Conservation (phyloP, 768 basidiomycete genomes). For the Lactifluus echinatus region DNA sequence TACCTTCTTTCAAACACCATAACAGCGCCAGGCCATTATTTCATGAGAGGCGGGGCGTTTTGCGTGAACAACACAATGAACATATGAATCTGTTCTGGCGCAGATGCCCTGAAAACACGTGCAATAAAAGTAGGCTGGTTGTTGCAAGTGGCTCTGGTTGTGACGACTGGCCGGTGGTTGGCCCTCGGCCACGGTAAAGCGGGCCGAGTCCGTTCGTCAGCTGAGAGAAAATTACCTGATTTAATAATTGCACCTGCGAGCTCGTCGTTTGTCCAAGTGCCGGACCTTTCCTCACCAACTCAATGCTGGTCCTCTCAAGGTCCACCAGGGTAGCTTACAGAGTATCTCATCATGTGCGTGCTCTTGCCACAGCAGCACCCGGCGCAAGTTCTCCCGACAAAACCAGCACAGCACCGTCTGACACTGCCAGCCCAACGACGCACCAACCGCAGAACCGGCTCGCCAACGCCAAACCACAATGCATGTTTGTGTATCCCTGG, state of each 20-base stretch:
- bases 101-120: constrained; percentile 48
- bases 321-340: not conserved
- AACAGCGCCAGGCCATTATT: constrained; percentile 71
- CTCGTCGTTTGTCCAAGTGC: no score
- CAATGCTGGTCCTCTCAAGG: constrained; percentile 6
- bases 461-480: not conserved
- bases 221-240: not conserved
- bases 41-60: constrained; percentile 57
- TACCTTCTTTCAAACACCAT: constrained; percentile 61
- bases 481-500: constrained; percentile 8
- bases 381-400: not conserved
- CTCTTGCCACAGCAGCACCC: not conserved
- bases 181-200: no score
- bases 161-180: no score
- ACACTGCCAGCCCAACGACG: not conserved
- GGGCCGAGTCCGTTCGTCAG: not conserved
- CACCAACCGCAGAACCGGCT: not conserved
- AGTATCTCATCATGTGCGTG: not conserved
- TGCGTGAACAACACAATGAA: constrained; percentile 50
- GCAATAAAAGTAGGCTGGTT: constrained; percentile 67
- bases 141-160: constrained; percentile 40
- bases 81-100: constrained; percentile 43
- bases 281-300: not conserved
- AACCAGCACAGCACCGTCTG: not conserved
- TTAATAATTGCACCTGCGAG: not conserved